Evolutionary conservation across 768 basidiomycete genomes (phyloP), one percentile per base, ranked within the genome.

Genomic region (Rhodotorula paludigena): DNA sequence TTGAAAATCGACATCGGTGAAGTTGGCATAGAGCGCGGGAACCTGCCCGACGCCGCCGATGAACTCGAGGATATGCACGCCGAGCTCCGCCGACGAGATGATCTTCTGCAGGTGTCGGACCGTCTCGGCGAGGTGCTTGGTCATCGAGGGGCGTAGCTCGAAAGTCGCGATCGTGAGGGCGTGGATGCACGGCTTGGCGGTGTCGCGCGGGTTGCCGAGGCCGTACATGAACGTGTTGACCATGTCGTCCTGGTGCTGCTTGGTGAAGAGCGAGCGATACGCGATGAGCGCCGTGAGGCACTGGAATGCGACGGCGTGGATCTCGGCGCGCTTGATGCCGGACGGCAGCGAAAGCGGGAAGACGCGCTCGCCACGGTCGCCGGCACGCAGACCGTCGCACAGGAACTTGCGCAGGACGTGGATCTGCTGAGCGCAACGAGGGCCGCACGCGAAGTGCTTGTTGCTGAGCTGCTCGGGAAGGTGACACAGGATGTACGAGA

Each of bases 401-500:
- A 98, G 79, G 35, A 82, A 76, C n/a, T 81, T 81, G 45, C 91
- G 79, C 41, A 97, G 79, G 55, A 80, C 82, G 10, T 84, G 80
- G 30, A 93, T 83, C 16, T 84, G 83, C 21, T 76, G 78, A n/a
- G 86, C 81, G 36, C 88, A 86, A 57, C 85, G 85, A 0, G 90
- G 90, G 2, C 96, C 96, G 76, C 93, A 96, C 78, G 96, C 93
- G 59, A 97, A 82, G 74, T 98, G 92, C 78, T 97, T 98, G 83
- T 98, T 98, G 64, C 89, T 82, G 16, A 98, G 83, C 76, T 98
- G 92, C 15, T 86, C 82, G 3, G 96, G 93, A 0, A 99, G 82
- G 79, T 94, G 89, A 75, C 89, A 91, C 9, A 99, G 82, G 9
- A 92, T 81, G 75, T 96, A 98, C 4, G 92, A 91, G 18, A 96